Evolutionary conservation across 177 flowering plant genomes (phyloP), one percentile per base, ranked within the genome.

Genomic region (Vitis hybrid): DNA sequence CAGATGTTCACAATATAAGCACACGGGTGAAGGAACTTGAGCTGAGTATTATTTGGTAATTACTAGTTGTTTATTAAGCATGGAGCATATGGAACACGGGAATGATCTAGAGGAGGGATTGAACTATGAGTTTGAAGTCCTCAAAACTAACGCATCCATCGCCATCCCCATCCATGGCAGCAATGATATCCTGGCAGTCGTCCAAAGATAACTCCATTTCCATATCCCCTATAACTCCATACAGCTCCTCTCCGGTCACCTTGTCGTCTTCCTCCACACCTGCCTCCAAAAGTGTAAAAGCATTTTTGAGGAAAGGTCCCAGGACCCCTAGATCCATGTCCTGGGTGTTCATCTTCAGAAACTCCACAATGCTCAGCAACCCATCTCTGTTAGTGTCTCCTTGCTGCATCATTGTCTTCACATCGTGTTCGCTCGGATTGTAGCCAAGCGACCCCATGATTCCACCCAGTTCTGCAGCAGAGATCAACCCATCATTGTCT

Each of bases 271-370:
- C 82, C 14, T 79, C 77, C 0, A 74, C 15, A 49, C 70, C 40
- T 5, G 5, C 40, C 40, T 34, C 79, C 18, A 84, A 15, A 45
- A 68, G 65, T 59, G 79, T 72, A 7, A 79, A 66, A 21, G 83
- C 82, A 9, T 21, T 55, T 52, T 51, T 65, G 11, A 87, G 79
- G 11, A 32, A 57, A 18, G 12, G 57, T 5, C 65, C 70, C 15
- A 82, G 76, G 61, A 62, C 66, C 5, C 86, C 86, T 2, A 82
- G 72, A 10, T 79, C 84, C 79, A 85, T 49, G 1, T 79, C 72
- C 78, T 71, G 74, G 5, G 88, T 83, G 79, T 82, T 87, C 83
- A 85, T 72, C 54, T 80, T 82, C 51, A 87, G 54, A 72, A 87
- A 87, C 73, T 87, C 88, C 21, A 67, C 70, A 2, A 85, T 51